phyloP scores from a whole-genome alignment of 331 rosid genomes.

The Arachis monticola region DNA sequence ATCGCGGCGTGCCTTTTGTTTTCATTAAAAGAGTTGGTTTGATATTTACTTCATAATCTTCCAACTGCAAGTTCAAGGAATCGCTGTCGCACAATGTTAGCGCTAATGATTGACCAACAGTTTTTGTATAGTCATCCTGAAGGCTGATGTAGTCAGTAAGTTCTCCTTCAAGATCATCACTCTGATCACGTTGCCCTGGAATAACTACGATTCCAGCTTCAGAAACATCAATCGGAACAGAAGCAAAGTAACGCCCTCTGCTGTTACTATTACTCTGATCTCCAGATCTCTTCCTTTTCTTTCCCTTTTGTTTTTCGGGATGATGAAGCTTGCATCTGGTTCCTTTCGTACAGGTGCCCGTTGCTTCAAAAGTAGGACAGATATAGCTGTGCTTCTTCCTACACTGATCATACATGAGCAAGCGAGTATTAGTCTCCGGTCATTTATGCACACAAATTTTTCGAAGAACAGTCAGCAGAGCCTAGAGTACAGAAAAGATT shows the following conservation, averaged over 20 bases:
- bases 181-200: constrained; percentile 41
- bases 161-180: constrained; percentile 38
- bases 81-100: constrained; percentile 49
- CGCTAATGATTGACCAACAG: constrained; percentile 35
- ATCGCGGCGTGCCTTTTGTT: constrained; percentile 24
- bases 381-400: constrained; percentile 96
- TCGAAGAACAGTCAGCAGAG: background rate
- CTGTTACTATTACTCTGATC: constrained; percentile 43
- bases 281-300: constrained; percentile 74
- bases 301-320: constrained; percentile 67
- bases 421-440: constrained; percentile 38
- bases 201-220: constrained; percentile 42
- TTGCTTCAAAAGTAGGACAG: constrained; percentile 83
- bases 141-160: constrained; percentile 62
- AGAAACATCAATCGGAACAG: constrained; percentile 39
- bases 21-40: constrained; percentile 63
- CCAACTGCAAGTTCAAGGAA: constrained; percentile 48
- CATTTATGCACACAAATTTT: background rate
- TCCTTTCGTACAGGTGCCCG: constrained; percentile 75
- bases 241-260: constrained; percentile 77
- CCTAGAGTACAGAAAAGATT: constrained; percentile 15
- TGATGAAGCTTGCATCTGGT: constrained; percentile 91
- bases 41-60: constrained; percentile 58
- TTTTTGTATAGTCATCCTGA: constrained; percentile 53
- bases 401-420: constrained; percentile 67